Evolutionary conservation across 352 stramenopile genomes (phyloP).

Genomic region (Pythium chondricola): DNA sequence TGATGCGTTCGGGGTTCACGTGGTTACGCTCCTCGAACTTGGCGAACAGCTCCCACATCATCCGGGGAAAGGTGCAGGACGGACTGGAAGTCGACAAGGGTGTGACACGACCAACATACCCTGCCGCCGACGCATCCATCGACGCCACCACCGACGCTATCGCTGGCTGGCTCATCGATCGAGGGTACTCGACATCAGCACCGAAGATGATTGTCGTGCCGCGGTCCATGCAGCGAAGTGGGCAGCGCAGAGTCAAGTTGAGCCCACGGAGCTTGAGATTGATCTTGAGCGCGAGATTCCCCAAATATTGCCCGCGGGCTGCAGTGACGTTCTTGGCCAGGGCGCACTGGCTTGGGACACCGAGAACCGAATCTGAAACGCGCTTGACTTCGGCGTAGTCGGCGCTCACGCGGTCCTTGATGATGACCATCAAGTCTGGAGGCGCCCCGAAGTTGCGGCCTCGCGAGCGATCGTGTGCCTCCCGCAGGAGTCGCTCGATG

Average conservation of each 20-base stretch:
- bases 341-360: slow-evolving; percentile 68
- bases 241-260: slow-evolving; percentile 48
- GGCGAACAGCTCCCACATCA: slow-evolving; percentile 7
- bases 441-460: neutral
- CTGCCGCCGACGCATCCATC: slow-evolving; percentile 52
- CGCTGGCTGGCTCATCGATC: slow-evolving; percentile 44
- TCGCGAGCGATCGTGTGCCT: neutral
- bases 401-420: slow-evolving; percentile 37
- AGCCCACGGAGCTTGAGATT: slow-evolving; percentile 75
- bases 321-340: slow-evolving; percentile 37
- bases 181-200: slow-evolving; percentile 67
- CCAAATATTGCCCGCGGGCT: slow-evolving; percentile 46
- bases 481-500: slow-evolving; percentile 2
- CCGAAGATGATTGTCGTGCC: slow-evolving; percentile 74
- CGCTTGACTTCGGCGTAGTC: slow-evolving; percentile 71
- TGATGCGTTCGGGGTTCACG: neutral
- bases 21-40: neutral
- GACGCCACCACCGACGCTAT: slow-evolving; percentile 81
- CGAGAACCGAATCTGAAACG: slow-evolving; percentile 58
- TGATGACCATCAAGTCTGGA: slow-evolving; percentile 49
- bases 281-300: slow-evolving; percentile 67
- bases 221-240: slow-evolving; percentile 34
- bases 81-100: slow-evolving; percentile 27
- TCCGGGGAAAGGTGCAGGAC: neutral
- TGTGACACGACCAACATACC: slow-evolving; percentile 56